These are phyloP conservation scores for Aurantiochytrium sp. DNA, from an alignment of 108 stramenopile species.

Conservation along the genomic window DNA sequence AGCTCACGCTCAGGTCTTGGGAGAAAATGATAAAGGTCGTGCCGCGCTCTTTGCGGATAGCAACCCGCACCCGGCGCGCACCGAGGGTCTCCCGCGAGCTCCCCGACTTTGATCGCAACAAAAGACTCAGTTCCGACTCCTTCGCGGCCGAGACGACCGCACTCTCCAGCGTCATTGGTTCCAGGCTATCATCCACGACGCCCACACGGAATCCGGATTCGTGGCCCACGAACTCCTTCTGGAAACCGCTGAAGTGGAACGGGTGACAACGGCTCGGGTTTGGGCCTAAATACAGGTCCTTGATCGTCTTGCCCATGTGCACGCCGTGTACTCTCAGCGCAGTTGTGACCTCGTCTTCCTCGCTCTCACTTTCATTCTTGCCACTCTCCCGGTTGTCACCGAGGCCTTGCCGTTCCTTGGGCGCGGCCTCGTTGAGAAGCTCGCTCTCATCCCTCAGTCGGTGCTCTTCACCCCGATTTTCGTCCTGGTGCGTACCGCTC, in stretches of 20 bases:
- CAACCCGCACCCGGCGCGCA: neutral
- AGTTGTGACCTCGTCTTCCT: neutral
- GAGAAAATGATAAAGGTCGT: constrained; percentile 16
- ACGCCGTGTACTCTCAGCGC: neutral
- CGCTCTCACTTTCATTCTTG: too few species aligned
- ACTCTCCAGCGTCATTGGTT: neutral
- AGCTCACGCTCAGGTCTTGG: neutral
- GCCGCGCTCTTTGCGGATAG: neutral
- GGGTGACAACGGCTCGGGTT: neutral
- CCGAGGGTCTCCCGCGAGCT: neutral
- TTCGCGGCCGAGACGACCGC: neutral
- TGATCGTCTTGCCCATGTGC: neutral
- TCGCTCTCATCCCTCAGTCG: too few species aligned
- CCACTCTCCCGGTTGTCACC: too few species aligned
- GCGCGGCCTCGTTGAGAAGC: too few species aligned
- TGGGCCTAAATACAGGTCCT: neutral
- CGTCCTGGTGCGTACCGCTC: too few species aligned
- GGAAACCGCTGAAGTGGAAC: neutral
- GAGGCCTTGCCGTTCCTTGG: too few species aligned
- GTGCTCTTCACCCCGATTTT: too few species aligned
- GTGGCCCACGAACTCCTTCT: neutral
- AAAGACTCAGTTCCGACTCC: neutral
- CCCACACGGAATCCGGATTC: neutral
- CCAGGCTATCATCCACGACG: neutral
- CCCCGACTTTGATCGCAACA: neutral